Percentiles rank a stretch among this genome's conserved stretches.
Conservation (phyloP, 192 early-diverging fungal species). For the Mortierella hygrophila region DNA sequence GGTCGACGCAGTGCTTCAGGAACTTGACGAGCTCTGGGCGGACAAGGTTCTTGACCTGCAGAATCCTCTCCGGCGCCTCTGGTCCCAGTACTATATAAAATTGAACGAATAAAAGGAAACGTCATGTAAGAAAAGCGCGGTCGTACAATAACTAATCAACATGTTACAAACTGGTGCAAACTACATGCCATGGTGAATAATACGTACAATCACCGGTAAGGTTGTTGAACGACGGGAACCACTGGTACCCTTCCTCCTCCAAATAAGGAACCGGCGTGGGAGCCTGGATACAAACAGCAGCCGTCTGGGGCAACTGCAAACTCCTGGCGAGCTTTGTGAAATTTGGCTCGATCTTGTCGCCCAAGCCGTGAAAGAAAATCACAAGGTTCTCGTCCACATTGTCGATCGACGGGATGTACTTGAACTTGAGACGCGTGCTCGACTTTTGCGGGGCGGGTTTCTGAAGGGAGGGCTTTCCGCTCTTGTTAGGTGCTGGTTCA, state of each 20-base stretch:
- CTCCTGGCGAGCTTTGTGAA: constrained; percentile 73
- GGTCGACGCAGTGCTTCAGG: constrained; percentile 57
- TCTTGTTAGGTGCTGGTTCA: not conserved
- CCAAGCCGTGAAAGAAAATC: constrained; percentile 81
- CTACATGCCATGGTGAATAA: not conserved
- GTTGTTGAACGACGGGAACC: constrained; percentile 75
- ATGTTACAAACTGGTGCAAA: not conserved
- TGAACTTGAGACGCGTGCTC: constrained; percentile 53
- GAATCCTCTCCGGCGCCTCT: constrained; percentile 51
- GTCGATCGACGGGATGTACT: constrained; percentile 62
- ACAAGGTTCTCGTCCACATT: constrained; percentile 74
- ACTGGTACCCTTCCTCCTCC: constrained; percentile 69
- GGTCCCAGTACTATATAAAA: constrained; percentile 51
- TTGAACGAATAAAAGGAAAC: not conserved
- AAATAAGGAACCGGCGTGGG: constrained; percentile 73
- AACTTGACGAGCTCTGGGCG: constrained; percentile 60
- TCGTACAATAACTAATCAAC: not conserved
- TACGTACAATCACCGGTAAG: constrained; percentile 64
- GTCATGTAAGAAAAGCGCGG: not conserved
- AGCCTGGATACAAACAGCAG: constrained; percentile 68
- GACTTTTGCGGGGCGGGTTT: constrained; percentile 20
- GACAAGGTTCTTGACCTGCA: constrained; percentile 60
- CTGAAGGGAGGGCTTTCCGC: not conserved
- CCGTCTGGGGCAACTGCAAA: constrained; percentile 77
- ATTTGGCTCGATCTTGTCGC: constrained; percentile 69